Conservation (phyloP, 2,329 filamentous ascomycete genomes). For the Pseudopithomyces chartarum region DNA sequence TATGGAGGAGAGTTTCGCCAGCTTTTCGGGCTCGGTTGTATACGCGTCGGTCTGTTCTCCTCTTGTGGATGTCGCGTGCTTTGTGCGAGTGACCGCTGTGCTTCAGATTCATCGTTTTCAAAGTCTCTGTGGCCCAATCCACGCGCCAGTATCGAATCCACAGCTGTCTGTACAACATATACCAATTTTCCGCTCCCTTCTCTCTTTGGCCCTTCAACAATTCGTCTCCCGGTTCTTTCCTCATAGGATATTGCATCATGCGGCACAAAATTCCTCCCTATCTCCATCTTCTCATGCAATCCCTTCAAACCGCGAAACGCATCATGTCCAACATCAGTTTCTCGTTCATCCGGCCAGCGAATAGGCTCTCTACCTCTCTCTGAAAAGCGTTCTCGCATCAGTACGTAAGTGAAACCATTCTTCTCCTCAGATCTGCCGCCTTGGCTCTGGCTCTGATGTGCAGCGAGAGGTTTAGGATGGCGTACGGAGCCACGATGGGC, state of each 20-base stretch:
- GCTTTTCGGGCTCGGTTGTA: neutral
- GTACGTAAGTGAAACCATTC: constrained; percentile 8
- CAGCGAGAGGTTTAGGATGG: neutral
- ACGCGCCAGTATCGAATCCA: neutral
- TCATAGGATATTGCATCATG: neutral
- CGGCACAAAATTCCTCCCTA: neutral
- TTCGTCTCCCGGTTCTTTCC: neutral
- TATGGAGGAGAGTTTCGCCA: no score
- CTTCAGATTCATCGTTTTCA: neutral
- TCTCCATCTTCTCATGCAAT: neutral
- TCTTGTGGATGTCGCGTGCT: neutral
- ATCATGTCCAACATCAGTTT: neutral
- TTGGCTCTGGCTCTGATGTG: constrained; percentile 1
- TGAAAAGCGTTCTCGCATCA: neutral
- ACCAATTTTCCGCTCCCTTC: neutral
- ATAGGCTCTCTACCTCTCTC: neutral
- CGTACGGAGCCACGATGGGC: neutral
- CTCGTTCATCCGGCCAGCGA: neutral
- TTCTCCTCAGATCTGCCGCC: neutral
- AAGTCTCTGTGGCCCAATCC: neutral
- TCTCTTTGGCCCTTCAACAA: neutral
- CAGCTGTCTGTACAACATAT: constrained; percentile 6
- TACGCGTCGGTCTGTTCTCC: neutral
- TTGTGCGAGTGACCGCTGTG: no score
- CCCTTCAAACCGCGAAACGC: neutral